Evolutionary conservation across 345 rosid genomes (phyloP).

Genomic region (Geranium rotundifolium): DNA sequence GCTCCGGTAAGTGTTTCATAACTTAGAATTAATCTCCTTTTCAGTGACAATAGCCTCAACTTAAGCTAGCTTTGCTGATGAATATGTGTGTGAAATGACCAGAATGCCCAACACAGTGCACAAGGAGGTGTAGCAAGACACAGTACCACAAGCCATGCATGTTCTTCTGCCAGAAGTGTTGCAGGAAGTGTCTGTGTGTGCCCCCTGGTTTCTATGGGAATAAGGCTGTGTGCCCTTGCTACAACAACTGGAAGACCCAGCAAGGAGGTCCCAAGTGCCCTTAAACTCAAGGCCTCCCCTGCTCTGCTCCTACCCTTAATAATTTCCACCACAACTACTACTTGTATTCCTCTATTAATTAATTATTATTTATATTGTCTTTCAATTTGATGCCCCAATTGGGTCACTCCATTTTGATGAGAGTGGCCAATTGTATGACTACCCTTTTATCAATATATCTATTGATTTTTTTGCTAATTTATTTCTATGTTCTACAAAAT

Average conservation of each 20-base stretch:
- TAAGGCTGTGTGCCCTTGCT: conserved; percentile 65
- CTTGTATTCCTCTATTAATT: too few species aligned
- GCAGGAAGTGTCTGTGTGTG: conserved; percentile 56
- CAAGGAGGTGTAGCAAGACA: conserved; percentile 27
- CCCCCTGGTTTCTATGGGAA: conserved; percentile 67
- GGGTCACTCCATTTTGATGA: too few species aligned
- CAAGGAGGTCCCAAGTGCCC: conserved; percentile 73
- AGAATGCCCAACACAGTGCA: conserved; percentile 27
- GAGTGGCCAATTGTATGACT: too few species aligned
- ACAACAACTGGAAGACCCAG: conserved; percentile 61
- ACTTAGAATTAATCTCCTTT: not conserved
- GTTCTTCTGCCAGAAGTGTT: conserved; percentile 60
- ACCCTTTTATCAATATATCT: too few species aligned
- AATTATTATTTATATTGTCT: too few species aligned
- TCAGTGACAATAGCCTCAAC: too few species aligned
- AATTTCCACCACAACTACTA: too few species aligned
- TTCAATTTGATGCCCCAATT: too few species aligned
- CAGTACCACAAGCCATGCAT: conserved; percentile 45
- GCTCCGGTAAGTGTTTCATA: conserved; percentile 31
- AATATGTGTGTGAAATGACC: not conserved
- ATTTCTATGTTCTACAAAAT: too few species aligned
- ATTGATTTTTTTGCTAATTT: too few species aligned
- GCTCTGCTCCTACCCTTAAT: too few species aligned
- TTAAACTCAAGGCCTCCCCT: conserved; percentile 6
- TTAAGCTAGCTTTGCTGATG: not conserved